Evolutionary conservation across 306 rosid genomes (phyloP).

Genomic region (Bauhinia variegata): DNA sequence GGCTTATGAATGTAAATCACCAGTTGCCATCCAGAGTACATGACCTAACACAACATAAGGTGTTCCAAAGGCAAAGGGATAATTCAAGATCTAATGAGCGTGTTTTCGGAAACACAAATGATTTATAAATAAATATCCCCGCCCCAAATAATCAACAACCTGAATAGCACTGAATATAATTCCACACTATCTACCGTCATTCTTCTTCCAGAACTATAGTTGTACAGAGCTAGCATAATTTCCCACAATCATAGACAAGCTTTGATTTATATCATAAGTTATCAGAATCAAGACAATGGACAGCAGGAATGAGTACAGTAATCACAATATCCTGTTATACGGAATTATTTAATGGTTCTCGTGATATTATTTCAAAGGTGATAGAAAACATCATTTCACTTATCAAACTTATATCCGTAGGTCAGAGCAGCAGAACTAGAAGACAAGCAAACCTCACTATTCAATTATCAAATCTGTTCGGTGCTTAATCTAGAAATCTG

Average conservation of each 20-base stretch:
- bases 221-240: not conserved
- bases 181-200: not conserved
- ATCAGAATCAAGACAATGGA: not conserved
- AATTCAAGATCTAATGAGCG: not conserved
- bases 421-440: constrained; percentile 27
- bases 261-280: not conserved
- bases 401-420: constrained; percentile 24
- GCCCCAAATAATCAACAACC: too few species aligned
- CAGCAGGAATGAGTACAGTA: constrained; percentile 10
- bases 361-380: constrained; percentile 25
- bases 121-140: too few species aligned
- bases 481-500: constrained; percentile 24
- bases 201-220: not conserved
- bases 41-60: too few species aligned
- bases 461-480: constrained; percentile 33
- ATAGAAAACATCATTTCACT: constrained; percentile 28
- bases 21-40: not conserved
- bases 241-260: not conserved
- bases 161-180: too few species aligned
- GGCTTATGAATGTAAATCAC: not conserved
- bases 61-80: too few species aligned
- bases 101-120: not conserved
- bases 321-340: not conserved
- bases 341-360: constrained; percentile 20
- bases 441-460: constrained; percentile 17